Conservation (phyloP, 1,139 yeast species). For the Candida tetrigidarum region DNA sequence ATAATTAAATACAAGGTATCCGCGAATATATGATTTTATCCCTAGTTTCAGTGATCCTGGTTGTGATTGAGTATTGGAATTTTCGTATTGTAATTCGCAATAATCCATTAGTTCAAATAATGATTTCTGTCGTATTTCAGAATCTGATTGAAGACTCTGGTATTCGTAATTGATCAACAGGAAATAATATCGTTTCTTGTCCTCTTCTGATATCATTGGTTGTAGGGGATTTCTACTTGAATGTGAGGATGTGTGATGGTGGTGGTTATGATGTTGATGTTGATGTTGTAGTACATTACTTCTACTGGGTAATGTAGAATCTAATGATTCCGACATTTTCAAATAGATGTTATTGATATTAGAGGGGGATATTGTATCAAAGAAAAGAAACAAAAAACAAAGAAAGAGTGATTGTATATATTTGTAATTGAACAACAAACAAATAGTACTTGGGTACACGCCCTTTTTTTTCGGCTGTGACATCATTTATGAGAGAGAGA, state of each 20-base stretch:
- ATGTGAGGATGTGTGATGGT: background rate
- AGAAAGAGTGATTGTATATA: background rate
- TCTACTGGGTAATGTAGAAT: background rate
- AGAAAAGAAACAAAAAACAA: background rate
- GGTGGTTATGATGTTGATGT: background rate
- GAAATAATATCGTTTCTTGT: constrained; percentile 24
- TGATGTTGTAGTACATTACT: constrained; percentile 8
- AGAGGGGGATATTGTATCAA: background rate
- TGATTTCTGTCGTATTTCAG: constrained; percentile 33
- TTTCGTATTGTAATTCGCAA: constrained; percentile 46
- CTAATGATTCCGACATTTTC: constrained; percentile 1
- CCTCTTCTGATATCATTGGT: constrained; percentile 12
- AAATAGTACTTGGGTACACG: background rate
- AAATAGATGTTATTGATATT: background rate
- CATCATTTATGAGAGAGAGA: too few species aligned
- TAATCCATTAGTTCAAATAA: constrained; percentile 49
- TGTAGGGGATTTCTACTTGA: constrained; percentile 1
- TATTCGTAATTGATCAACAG: constrained; percentile 41
- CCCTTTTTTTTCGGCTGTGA: too few species aligned
- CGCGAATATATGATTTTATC: constrained; percentile 36
- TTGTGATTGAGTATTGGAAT: constrained; percentile 21
- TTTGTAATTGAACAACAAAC: constrained; percentile 2
- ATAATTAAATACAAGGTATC: constrained; percentile 47
- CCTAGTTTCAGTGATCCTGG: constrained; percentile 20
- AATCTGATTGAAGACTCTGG: constrained; percentile 40